Conservation (phyloP, 257 asterid species). For the Plantago elongata region DNA sequence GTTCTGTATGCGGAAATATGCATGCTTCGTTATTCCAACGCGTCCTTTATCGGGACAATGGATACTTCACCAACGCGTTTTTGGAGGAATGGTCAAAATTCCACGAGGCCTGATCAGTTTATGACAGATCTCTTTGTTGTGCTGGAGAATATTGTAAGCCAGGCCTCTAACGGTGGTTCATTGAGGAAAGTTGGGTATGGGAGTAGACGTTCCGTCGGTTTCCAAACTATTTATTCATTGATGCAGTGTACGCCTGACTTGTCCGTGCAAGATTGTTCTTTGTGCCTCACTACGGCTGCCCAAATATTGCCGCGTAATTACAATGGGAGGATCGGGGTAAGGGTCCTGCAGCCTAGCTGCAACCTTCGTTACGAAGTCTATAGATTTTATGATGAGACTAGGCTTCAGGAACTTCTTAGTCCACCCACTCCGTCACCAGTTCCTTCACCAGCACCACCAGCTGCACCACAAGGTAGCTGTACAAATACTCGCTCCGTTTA, state of each 20-base stretch:
- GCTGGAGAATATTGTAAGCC: not conserved
- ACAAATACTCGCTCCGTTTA: not conserved
- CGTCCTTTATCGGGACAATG: not conserved
- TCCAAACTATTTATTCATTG: not conserved
- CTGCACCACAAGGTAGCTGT: not conserved
- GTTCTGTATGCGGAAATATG: slow-evolving; percentile 15
- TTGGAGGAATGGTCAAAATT: not conserved
- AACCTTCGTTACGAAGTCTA: no score
- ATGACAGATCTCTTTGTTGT: slow-evolving; percentile 10
- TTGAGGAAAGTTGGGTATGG: slow-evolving; percentile 12
- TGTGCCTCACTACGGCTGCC: not conserved
- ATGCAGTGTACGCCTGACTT: slow-evolving; percentile 16
- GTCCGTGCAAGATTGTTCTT: not conserved
- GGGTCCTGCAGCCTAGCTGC: not conserved
- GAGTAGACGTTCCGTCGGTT: slow-evolving; percentile 1
- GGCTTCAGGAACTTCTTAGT: not conserved
- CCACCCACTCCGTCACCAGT: not conserved
- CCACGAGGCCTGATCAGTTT: slow-evolving; percentile 1
- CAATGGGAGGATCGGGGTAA: not conserved
- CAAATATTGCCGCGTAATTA: not conserved
- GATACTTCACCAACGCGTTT: not conserved
- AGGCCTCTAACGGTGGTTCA: slow-evolving; percentile 8
- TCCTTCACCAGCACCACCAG: not conserved
- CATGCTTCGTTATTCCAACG: not conserved
- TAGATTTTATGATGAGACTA: not conserved